Evolutionary conservation across 2,329 filamentous ascomycete genomes (phyloP), one percentile per base, ranked within the genome.

Genomic region (Arthrobotrys sinensis): DNA sequence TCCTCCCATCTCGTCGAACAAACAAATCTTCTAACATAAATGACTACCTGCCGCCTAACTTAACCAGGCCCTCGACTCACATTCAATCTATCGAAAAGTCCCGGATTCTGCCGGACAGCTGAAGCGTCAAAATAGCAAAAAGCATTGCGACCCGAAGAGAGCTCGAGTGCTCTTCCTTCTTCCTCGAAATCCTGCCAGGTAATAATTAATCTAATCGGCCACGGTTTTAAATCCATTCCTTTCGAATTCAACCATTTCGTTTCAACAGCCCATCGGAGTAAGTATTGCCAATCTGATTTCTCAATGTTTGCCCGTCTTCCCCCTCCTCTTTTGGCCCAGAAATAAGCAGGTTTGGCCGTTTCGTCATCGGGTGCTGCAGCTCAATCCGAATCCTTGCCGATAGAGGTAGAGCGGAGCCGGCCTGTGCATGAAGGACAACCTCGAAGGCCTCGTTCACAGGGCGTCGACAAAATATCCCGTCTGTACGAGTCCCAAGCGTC

Each of bases 351-450:
- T 78, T 78, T 78, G 52, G 60, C 66, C 24, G 75, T 78, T 78
- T 78, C 75, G 75, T 78, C 75, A 78, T 78, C 75, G 66, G 73
- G 19, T 72, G 60, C 67, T 71, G 75, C 75, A 78, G 60, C 75
- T 78, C 73, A 77, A 77, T 67, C 73, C 65, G 66, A 77, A 71
- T 63, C 73, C 75, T 78, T 78, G 75, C 75, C 75, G 72, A 77
- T 77, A 66, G 50, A 70, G 66, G 72, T 70, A 77, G 65, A 77
- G 72, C 72, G 72, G 72, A 77, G 72, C 72, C 72, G 72, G 72
- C 72, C 57, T 65, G 32, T 70, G 72, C 72, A 77, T 77, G 57
- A 60, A 53, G n/a, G n/a, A 62, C n/a, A 52, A 32, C 50, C 50
- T 53, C 50, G 63, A 76, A n/a, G 34, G 40, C 57, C 46, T 46